Evolutionary conservation across 352 stramenopile species (phyloP), one percentile per base, ranked within the genome.

Genomic region (Globisporangium barbulae): DNA sequence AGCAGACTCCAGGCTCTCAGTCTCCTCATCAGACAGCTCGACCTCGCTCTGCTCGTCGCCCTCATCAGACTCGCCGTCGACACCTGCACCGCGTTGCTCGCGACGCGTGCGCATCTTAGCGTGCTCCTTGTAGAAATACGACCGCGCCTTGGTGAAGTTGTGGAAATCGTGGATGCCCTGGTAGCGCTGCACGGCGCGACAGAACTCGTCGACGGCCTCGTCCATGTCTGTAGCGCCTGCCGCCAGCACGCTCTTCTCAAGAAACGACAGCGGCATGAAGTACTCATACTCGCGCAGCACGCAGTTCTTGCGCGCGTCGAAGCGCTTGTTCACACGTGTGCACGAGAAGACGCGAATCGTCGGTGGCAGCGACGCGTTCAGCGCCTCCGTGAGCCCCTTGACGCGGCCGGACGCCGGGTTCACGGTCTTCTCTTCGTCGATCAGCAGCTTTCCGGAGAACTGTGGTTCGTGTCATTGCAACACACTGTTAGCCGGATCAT

Each of bases 211-310:
- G 0, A 85, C 62, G 4, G 74, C 79, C 30, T 74, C 64, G 1
- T 88, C 72, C 35, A 73, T 64, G 57, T 85, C 65, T 42, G 81
- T 72, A 7, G 68, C 50, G 15, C 28, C 52, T 1, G 63, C 61
- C 15, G 31, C 66, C 17, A 86, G 28, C 33, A 78, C 61, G 57
- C 79, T 89, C 15, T 69, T 61, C 61, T 81, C 68, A 17, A 94
- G 62, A 54, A 94, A 92, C 54, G 77, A 91, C 2, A 92, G 69
- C 31, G 91, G 91, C 66, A 97, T 73, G 54, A 95, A 96, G 70
- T 97, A 97, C 70, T 96, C 86, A 68, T 97, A 97, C 60, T 94
- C 89, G 35, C 91, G 85, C 47, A 96, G 73, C 35, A 89, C 85
- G 64, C 90, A 96, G 63, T 93, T 93, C 60, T 83, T 89, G 17